Conservation (phyloP, 2,329 filamentous ascomycete genomes). For the Epichloe festucae region DNA sequence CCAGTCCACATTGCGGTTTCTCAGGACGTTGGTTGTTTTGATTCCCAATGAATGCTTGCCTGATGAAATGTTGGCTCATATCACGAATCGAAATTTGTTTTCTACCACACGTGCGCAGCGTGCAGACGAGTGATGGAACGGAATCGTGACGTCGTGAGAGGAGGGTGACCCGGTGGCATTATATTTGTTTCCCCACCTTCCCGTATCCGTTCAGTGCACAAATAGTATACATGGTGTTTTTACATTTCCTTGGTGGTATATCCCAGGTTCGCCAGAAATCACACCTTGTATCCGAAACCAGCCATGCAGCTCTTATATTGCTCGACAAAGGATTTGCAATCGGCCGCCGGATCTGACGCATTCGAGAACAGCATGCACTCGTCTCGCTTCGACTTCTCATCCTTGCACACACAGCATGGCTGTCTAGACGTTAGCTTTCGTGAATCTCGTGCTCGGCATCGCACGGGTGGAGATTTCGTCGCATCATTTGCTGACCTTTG, state of each 20-base stretch:
- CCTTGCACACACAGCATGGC: constrained; percentile 97
- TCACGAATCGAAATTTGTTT: no score
- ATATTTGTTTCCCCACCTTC: neutral
- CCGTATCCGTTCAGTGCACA: constrained; percentile 8
- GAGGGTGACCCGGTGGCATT: constrained; percentile 1
- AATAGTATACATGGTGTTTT: constrained; percentile 13
- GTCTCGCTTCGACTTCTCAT: constrained; percentile 83
- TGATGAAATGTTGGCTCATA: no score
- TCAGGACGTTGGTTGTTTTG: neutral
- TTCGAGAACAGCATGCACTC: constrained; percentile 98
- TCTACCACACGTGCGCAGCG: neutral
- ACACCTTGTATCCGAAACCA: constrained; percentile 75
- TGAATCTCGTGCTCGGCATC: constrained; percentile 1
- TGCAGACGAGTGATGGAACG: neutral
- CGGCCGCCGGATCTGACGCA: constrained; percentile 64
- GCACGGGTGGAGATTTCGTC: neutral
- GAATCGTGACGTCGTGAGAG: neutral
- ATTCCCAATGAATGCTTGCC: neutral
- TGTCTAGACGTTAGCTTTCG: constrained; percentile 22
- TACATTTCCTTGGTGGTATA: neutral
- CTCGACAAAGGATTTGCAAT: constrained; percentile 71
- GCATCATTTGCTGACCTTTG: constrained; percentile 23
- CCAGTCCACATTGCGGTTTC: neutral
- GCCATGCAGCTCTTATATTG: constrained; percentile 89
- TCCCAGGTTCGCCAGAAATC: constrained; percentile 8